Conservation (phyloP, 2,329 filamentous ascomycete genomes). For the Ophiostoma pallidulum region DNA sequence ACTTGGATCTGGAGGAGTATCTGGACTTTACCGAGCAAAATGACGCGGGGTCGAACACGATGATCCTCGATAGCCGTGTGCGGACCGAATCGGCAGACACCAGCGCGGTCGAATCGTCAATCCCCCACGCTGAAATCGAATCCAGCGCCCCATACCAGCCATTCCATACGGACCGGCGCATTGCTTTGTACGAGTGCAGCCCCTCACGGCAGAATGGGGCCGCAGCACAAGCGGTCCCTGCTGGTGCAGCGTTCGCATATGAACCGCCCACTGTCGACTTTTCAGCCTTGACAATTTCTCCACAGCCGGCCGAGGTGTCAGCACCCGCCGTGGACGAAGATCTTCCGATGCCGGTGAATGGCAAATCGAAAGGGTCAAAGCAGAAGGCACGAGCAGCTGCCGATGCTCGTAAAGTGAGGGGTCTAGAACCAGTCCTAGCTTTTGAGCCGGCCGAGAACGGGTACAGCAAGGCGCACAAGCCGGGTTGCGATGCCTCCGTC, state of each 20-base stretch:
- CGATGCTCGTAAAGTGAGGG: neutral
- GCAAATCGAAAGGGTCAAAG: constrained; percentile 1
- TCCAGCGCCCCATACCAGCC: constrained; percentile 93
- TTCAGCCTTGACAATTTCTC: neutral
- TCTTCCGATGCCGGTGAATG: neutral
- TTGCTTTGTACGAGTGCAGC: constrained; percentile 63
- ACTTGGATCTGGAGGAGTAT: constrained; percentile 48
- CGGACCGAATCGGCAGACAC: constrained; percentile 27
- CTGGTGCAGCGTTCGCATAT: neutral
- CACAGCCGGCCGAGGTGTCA: constrained; percentile 26
- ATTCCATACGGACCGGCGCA: constrained; percentile 83
- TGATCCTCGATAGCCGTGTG: constrained; percentile 37
- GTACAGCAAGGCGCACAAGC: neutral
- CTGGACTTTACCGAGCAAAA: constrained; percentile 44
- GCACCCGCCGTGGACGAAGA: neutral
- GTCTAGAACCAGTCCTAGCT: neutral
- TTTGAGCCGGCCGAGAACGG: neutral
- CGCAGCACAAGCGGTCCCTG: neutral
- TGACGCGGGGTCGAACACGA: constrained; percentile 45
- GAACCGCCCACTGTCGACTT: constrained; percentile 3
- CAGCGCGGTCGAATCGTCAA: constrained; percentile 51
- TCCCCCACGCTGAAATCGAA: constrained; percentile 77
- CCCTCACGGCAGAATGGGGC: constrained; percentile 2
- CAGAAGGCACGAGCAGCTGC: constrained; percentile 7
- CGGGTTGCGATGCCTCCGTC: neutral